A percentile compares a stretch with the other conserved stretches of the same genome.
Conservation (phyloP, 768 basidiomycete species). For the Tricholoma terreum region DNA sequence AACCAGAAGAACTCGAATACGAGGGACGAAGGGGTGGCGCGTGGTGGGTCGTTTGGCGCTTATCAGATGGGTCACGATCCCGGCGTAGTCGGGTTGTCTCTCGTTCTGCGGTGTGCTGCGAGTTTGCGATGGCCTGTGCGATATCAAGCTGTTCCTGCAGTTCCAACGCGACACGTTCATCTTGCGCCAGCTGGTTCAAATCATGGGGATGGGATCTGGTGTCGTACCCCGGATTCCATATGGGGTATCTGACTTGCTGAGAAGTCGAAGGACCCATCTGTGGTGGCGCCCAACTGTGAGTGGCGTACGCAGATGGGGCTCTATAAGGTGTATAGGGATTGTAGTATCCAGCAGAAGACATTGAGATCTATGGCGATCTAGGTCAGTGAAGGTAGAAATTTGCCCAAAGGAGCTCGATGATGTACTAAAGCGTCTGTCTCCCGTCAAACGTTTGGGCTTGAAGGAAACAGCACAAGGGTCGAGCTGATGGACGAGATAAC, state of each 20-base stretch:
- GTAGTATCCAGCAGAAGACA: background rate
- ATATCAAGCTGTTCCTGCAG: background rate
- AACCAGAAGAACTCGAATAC: background rate
- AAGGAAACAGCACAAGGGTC: background rate
- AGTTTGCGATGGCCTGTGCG: conserved; percentile 1
- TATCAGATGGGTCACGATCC: background rate
- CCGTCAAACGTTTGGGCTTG: background rate
- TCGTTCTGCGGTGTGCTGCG: background rate
- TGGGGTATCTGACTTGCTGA: background rate
- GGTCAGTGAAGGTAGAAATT: background rate
- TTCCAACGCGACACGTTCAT: background rate
- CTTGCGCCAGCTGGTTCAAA: background rate
- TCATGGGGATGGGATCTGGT: background rate
- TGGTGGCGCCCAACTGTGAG: background rate
- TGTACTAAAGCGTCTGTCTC: background rate
- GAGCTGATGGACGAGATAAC: background rate
- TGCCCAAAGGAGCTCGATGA: background rate
- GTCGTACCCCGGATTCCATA: background rate
- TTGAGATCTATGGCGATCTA: background rate
- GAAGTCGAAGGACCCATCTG: background rate
- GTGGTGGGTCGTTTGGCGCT: background rate
- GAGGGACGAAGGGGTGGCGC: background rate
- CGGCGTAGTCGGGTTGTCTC: background rate
- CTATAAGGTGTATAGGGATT: background rate
- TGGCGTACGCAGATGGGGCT: background rate